A percentile compares a stretch with the other conserved stretches of the same genome.
These are phyloP conservation scores for Dendrocalamus sinicus DNA, from an alignment of 176 grass and related monocot genomes.

Conservation along the genomic window DNA sequence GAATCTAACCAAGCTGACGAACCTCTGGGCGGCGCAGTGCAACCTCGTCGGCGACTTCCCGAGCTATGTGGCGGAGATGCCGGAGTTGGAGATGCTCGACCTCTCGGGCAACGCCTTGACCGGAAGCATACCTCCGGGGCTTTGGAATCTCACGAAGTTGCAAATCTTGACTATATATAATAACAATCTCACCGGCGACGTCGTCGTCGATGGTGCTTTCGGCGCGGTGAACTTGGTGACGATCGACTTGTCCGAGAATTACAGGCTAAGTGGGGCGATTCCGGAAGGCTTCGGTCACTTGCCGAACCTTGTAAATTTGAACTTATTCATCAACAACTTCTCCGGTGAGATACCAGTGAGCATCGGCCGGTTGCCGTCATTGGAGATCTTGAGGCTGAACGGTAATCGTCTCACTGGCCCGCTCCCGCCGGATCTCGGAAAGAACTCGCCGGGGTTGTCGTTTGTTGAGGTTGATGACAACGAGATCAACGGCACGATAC, in stretches of 20 bases:
- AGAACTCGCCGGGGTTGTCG: constrained; percentile 31
- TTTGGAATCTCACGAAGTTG: constrained; percentile 72
- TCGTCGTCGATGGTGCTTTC: constrained; percentile 44
- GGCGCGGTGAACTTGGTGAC: background rate
- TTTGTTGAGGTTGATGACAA: constrained; percentile 44
- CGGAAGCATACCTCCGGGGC: constrained; percentile 57
- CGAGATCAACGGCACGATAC: constrained; percentile 58
- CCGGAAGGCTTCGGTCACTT: constrained; percentile 63
- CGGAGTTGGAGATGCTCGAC: constrained; percentile 33
- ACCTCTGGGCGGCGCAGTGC: background rate
- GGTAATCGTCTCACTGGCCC: constrained; percentile 57
- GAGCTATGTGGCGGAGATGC: constrained; percentile 31
- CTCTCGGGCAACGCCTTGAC: constrained; percentile 38
- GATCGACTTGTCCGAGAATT: constrained; percentile 59
- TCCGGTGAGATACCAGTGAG: constrained; percentile 73
- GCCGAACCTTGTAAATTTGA: constrained; percentile 26
- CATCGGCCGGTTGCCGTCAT: constrained; percentile 56
- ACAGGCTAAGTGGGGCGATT: constrained; percentile 56
- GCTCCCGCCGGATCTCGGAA: constrained; percentile 69
- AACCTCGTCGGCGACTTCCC: constrained; percentile 59
- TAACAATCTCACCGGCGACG: constrained; percentile 45
- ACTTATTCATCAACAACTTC: constrained; percentile 53
- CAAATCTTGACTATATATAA: background rate
- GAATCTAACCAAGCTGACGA: constrained; percentile 42
- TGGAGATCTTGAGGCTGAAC: constrained; percentile 24